Conservation (phyloP, 2,329 filamentous ascomycete genomes). For the Cladosporium cucumerinum region DNA sequence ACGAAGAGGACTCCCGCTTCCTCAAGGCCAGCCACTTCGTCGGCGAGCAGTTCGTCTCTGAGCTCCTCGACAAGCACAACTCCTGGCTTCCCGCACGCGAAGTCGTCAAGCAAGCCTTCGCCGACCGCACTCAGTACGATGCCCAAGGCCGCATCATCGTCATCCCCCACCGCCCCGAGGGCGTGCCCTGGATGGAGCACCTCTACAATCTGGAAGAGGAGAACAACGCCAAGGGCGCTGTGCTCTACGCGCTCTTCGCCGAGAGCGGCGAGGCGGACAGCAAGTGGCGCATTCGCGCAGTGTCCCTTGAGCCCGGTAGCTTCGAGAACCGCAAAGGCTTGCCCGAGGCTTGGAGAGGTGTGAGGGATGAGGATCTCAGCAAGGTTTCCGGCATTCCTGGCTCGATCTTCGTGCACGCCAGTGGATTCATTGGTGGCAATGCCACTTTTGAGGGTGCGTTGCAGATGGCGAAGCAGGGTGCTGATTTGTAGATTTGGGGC, state of each 20-base stretch:
- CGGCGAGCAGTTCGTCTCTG: slow-evolving; percentile 81
- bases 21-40: slow-evolving; percentile 73
- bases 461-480: slow-evolving; percentile 77
- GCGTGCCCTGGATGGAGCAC: slow-evolving; percentile 95
- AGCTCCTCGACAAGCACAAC: slow-evolving; percentile 69
- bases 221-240: slow-evolving; percentile 45
- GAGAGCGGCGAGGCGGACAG: slow-evolving; percentile 71
- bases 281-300: slow-evolving; percentile 92
- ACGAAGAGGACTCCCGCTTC: slow-evolving; percentile 79
- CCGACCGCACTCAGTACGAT: slow-evolving; percentile 64
- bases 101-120: slow-evolving; percentile 73
- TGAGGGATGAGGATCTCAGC: slow-evolving; percentile 81
- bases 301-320: slow-evolving; percentile 78
- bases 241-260: slow-evolving; percentile 87
- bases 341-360: slow-evolving; percentile 86
- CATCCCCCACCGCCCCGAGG: slow-evolving; percentile 59
- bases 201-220: slow-evolving; percentile 80
- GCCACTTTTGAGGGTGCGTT: slow-evolving; percentile 84
- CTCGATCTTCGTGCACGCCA: slow-evolving; percentile 88
- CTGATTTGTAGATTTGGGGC: slow-evolving; percentile 42
- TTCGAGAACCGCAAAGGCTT: slow-evolving; percentile 91
- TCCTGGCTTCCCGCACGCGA: slow-evolving; percentile 86
- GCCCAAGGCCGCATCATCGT: slow-evolving; percentile 75
- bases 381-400: slow-evolving; percentile 65
- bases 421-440: slow-evolving; percentile 95